These are phyloP conservation scores for Arachis monticola DNA, from an alignment of 331 rosid genomes.

Conservation along the genomic window DNA sequence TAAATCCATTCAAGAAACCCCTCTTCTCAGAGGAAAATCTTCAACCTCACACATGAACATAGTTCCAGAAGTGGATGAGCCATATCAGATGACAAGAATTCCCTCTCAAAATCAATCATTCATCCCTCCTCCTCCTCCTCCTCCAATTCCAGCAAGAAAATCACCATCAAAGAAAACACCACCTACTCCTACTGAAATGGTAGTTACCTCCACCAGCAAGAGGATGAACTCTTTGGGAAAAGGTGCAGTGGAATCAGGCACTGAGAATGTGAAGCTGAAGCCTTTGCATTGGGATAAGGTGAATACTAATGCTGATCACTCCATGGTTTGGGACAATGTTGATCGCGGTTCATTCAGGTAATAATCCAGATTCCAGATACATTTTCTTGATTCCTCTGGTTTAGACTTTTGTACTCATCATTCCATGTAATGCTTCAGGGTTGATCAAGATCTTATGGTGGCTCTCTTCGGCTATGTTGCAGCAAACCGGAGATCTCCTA, in stretches of 20 bases:
- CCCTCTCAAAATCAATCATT: background rate
- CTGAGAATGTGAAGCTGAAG: conserved; percentile 64
- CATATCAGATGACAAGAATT: conserved; percentile 21
- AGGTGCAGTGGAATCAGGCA: conserved; percentile 39
- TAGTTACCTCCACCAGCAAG: background rate
- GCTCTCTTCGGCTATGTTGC: conserved; percentile 90
- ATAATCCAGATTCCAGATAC: background rate
- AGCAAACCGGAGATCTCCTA: conserved; percentile 61
- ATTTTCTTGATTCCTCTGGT: background rate
- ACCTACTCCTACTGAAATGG: conserved; percentile 36
- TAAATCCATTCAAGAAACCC: conserved; percentile 54
- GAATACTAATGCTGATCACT: conserved; percentile 66
- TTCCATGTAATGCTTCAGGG: conserved; percentile 46
- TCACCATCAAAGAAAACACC: conserved; percentile 38
- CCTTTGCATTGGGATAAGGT: conserved; percentile 90
- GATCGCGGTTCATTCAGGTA: conserved; percentile 76
- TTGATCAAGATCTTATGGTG: conserved; percentile 84
- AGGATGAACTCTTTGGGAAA: conserved; percentile 47
- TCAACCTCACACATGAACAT: conserved; percentile 60
- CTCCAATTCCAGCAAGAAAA: conserved; percentile 38
- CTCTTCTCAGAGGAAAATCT: conserved; percentile 80
- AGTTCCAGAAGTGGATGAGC: conserved; percentile 40
- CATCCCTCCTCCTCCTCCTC: conserved; percentile 42
- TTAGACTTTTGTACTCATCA: background rate
- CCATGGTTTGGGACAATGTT: conserved; percentile 93